Percentiles rank a stretch among this genome's conserved stretches.
Conservation (phyloP, 164 flowering plant species). For the Magnolia kwangsiensis region DNA sequence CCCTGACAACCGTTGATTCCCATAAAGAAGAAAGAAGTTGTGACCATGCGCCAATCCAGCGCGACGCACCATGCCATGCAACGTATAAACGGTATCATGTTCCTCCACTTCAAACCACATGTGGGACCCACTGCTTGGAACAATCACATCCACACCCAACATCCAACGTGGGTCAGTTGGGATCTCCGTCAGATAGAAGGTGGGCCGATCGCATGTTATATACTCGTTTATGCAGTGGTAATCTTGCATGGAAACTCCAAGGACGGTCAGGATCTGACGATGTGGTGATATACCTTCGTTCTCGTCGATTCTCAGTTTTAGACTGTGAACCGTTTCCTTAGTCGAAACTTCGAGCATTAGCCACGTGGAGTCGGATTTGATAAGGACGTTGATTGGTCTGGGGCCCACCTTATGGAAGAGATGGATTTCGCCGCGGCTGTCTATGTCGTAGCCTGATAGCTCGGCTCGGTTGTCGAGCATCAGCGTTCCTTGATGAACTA, state of each 20-base stretch:
- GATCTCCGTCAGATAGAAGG: background rate
- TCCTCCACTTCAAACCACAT: background rate
- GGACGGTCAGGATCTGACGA: background rate
- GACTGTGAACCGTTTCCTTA: background rate
- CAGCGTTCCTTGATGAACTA: background rate
- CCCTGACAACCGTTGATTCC: background rate
- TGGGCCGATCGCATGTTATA: background rate
- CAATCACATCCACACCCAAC: background rate
- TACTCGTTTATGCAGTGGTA: background rate
- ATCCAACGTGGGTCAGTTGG: background rate
- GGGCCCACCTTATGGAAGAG: background rate
- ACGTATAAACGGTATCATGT: conserved; percentile 1
- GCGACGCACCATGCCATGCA: conserved; percentile 1
- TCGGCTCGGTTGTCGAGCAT: background rate
- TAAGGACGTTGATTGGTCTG: background rate
- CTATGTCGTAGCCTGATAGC: background rate
- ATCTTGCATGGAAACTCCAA: background rate
- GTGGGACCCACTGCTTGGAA: background rate
- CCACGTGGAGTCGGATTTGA: background rate
- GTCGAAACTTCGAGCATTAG: background rate
- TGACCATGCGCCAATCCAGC: background rate
- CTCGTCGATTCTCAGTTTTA: conserved; percentile 1
- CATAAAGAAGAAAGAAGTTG: background rate
- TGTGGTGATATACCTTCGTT: background rate
- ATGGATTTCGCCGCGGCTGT: background rate